phyloP scores from a whole-genome alignment of 1,284 basidiomycete genomes.

The Malassezia arunalokei region DNA sequence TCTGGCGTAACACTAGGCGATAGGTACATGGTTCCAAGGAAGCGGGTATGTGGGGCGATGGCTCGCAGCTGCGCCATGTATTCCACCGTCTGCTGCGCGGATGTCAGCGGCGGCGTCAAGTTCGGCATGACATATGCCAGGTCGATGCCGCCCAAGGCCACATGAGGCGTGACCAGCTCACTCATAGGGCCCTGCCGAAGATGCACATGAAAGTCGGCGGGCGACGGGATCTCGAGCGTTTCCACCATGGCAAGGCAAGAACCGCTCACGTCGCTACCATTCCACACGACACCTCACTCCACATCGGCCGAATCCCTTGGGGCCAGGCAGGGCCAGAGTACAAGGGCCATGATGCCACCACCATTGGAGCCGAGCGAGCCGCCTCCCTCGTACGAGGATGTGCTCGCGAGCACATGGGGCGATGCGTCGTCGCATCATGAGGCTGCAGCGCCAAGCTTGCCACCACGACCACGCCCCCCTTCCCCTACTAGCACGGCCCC shows the following conservation, averaged over 20 bases:
- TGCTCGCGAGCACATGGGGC: neutral
- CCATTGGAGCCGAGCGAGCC: neutral
- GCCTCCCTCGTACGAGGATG: conserved; percentile 12
- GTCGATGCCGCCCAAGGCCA: conserved; percentile 72
- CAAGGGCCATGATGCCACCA: too few species aligned
- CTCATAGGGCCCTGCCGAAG: conserved; percentile 70
- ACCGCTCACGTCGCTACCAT: neutral
- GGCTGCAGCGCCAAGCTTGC: neutral
- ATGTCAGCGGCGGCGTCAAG: conserved; percentile 79
- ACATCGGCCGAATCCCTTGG: conserved; percentile 1
- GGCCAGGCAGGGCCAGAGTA: neutral
- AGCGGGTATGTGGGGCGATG: conserved; percentile 68
- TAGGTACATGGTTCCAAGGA: conserved; percentile 91
- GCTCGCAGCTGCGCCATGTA: conserved; percentile 66
- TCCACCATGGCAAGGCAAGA: neutral
- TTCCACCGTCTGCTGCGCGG: conserved; percentile 64
- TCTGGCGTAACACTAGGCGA: conserved; percentile 77
- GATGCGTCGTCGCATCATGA: neutral
- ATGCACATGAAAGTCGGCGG: conserved; percentile 74
- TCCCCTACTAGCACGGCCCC: neutral
- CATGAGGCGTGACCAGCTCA: conserved; percentile 77
- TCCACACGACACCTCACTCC: neutral
- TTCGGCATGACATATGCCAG: conserved; percentile 99
- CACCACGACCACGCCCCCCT: neutral
- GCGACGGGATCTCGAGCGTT: conserved; percentile 20